Evolutionary conservation across 2,329 filamentous ascomycete species (phyloP).

Genomic region (Metarhizium album): DNA sequence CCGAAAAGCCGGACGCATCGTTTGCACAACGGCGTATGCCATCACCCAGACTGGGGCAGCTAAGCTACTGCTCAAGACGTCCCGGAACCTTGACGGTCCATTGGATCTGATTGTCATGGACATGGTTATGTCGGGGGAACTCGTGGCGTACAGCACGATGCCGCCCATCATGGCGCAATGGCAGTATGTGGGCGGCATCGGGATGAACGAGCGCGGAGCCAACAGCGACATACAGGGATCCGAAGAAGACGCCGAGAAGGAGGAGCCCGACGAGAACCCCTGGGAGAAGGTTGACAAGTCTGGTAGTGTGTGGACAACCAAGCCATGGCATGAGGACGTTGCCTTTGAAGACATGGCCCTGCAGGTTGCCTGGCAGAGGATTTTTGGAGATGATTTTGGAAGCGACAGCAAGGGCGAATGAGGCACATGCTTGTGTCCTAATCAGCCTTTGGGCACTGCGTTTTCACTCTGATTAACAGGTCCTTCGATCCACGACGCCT

Average conservation of each 20-base stretch:
- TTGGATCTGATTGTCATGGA: slow-evolving; percentile 16
- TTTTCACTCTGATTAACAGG: no score
- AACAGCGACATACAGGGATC: slow-evolving; percentile 15
- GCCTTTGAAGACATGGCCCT: no score
- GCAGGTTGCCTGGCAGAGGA: no score
- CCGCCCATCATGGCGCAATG: slow-evolving; percentile 17
- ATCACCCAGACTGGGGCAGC: slow-evolving; percentile 17
- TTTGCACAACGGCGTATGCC: slow-evolving; percentile 18
- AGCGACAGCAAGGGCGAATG: no score
- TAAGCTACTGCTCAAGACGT: slow-evolving; percentile 13
- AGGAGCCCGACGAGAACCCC: background rate
- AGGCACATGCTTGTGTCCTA: no score
- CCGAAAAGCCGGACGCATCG: slow-evolving; percentile 12
- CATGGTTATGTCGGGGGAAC: slow-evolving; percentile 12
- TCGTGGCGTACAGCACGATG: slow-evolving; percentile 14
- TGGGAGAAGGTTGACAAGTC: background rate
- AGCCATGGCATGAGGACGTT: no score
- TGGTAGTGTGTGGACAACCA: background rate
- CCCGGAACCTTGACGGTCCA: slow-evolving; percentile 14
- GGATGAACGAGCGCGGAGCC: slow-evolving; percentile 11
- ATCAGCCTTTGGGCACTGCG: no score
- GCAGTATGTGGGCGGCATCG: slow-evolving; percentile 13
- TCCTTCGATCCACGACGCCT: no score
- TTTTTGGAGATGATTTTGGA: no score
- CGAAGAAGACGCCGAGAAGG: slow-evolving; percentile 6